Evolutionary conservation across 495 filamentous ascomycete genomes (phyloP), one percentile per base, ranked within the genome.

Genomic region (Choiromyces venosus): DNA sequence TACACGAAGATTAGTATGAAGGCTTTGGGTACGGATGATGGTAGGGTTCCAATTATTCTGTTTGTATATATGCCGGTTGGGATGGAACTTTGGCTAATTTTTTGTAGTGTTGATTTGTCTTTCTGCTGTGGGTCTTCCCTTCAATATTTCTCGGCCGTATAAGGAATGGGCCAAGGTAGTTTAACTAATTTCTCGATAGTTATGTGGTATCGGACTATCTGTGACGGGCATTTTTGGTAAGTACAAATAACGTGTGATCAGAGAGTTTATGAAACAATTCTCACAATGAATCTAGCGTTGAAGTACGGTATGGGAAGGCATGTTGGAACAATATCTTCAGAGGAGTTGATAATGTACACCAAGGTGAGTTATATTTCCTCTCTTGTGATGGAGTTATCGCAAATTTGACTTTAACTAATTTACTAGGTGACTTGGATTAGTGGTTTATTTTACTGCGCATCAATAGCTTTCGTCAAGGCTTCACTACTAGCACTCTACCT

Each of bases 401-500:
- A 25, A 12, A 14, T 61, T 61, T 12, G 25, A 61, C 25, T 56
- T 37, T 77, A 67, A 77, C 42, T 10, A 37, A 36, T 68, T 37
- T 37, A 5, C 36, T 68, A 78, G 76, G 56, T 65, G 40, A 66
- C 71, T 29, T 78, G 76, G 76, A 68, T 65, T 18, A 69, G 75
- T 21, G 72, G 70, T 18, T 80, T 73, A 68, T 73, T 78, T 70
- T 82, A 82, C 6, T 78, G 70, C 33, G 70, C 71, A 33, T 73
- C 44, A 5, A 33, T 77, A 37, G 69, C 74, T 10, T 80, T 81
- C 18, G 73, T 79, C 38, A 79, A 79, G 68, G 74, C 73, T 39
- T 79, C 77, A 29, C 64, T 68, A 12, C 67, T 80, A 35, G 69
- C 71, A 21, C 72, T 80, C n/a, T 80, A 80, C 71, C 68, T 81